Base-by-base conservation (phyloP, 1,284 basidiomycete species). In the Cutaneotrichosporon cyanovorans region DNA sequence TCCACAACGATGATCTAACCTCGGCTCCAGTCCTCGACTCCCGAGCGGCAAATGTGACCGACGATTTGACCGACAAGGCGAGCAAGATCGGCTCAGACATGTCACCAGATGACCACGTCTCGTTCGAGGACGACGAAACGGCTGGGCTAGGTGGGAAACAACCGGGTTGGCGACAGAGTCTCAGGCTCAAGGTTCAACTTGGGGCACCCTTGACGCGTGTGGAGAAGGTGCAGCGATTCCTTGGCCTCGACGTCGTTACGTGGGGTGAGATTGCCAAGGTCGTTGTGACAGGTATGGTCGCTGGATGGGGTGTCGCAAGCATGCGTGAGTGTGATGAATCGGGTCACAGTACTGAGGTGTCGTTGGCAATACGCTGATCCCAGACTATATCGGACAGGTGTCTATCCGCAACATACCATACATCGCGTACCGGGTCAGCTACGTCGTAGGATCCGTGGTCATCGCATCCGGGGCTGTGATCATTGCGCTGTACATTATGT, bases 311-410 rank as follows among this genome's bases (percentile, higher is more conserved):
- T 9, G 70, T 75, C 16, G 72, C 66, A 4, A 71, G 60, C 4
- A 75, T 75, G 74, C 73, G 73, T 74, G 39, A 64, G 71, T 69
- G 21, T 12, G n/a, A n/a, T 14, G 14, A 10, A 31, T 22, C 9
- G n/a, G 12, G 19, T 12, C 6, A 5, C 11, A 9, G 4, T 5
- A 20, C 30, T 40, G 37, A 39, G 31, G 53, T 28, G n/a, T n/a
- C n/a, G n/a, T n/a, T n/a, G n/a, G n/a, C n/a, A n/a, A n/a, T n/a
- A n/a, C n/a, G n/a, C n/a, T n/a, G n/a, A n/a, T n/a, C n/a, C 40
- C 57, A 73, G 72, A 75, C 54, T 75, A 75, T 55, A 67, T 75
- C 51, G 73, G 74, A 14, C 74, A 75, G 59, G 54, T 66, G 15
- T 72, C 71, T 8, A 74, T 75, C 60, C 64, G 59, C 30, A 68